Base-by-base conservation (phyloP, 169 alveolate genomes). In the Toxoplasma gondii region DNA sequence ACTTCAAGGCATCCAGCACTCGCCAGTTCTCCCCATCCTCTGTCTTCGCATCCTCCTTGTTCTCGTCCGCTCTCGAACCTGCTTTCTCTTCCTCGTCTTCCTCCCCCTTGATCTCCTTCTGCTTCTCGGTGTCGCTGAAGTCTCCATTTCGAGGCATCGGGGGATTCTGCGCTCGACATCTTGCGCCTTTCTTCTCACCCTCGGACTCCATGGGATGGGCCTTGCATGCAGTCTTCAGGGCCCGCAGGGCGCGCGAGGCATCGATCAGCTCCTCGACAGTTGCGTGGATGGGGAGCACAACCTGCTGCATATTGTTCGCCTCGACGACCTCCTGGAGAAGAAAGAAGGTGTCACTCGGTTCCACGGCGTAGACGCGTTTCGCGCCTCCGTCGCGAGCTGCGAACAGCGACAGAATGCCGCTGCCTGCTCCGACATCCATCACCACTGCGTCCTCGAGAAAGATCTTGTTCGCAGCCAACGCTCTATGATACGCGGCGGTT, bases 351-450 rank as follows among this genome's bases (percentile, higher is more conserved):
- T 96, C 96, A 31, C 97, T 96, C 88, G 96, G 97, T 88, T 97
- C 98, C 29, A 97, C 93, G n/a, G 98, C 98, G 91, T 96, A 97
- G 27, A 97, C 98, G 82, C 96, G 95, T 45, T 95, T 96, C 7
- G 99, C 99, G 54, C 41, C 41, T 74, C 98, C 99, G 24, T 97
- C 97, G 88, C 96, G 94, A 17, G 98, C 98, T 29, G 98, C 99
- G 74, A 97, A 97, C 22, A 80, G 93, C 0, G 98, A 95, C n/a
- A 98, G 93, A 9, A 98, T 95, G 45, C 99, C 98, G 74, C 98
- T 95, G 10, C 99, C 99, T 38, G 97, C 94, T 27, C 98, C 99
- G n/a, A 98, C 98, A 93, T 98, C 99, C 91, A 98, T 67, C 36
- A 98, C 98, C 34, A 29, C 53, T 12, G 90, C 27, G 10, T 43